Evolutionary conservation across 108 stramenopile genomes (phyloP).

Genomic region (Seminavis robusta): DNA sequence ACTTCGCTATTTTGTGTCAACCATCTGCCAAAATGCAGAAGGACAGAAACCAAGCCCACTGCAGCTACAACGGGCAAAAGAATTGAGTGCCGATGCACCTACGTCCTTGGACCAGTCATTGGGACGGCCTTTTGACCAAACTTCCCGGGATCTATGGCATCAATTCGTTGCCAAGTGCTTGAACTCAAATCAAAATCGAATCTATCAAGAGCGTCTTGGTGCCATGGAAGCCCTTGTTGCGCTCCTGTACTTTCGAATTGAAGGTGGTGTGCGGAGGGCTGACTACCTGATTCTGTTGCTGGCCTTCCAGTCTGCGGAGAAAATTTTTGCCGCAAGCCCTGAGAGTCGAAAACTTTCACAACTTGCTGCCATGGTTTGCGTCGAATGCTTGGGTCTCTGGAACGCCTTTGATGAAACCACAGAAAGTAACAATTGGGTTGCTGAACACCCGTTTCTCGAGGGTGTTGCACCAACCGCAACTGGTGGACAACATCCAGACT

Average conservation of each 20-base stretch:
- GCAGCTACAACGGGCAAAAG: constrained; percentile 2
- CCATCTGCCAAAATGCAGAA: background rate
- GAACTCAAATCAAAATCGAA: background rate
- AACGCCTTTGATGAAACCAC: constrained; percentile 21
- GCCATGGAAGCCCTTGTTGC: constrained; percentile 56
- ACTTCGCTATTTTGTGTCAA: constrained; percentile 13
- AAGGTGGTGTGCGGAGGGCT: constrained; percentile 37
- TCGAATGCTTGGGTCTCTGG: constrained; percentile 67
- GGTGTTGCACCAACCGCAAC: constrained; percentile 17
- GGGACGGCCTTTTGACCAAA: background rate
- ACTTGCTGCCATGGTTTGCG: constrained; percentile 46
- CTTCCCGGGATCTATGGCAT: background rate
- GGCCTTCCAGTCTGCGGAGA: constrained; percentile 3
- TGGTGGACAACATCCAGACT: too few species aligned
- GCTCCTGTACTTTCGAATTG: constrained; percentile 50
- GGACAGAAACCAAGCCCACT: constrained; percentile 1
- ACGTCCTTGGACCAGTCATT: background rate
- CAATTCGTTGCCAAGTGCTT: constrained; percentile 1
- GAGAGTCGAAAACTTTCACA: constrained; percentile 3
- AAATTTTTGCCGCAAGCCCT: background rate
- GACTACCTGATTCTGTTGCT: constrained; percentile 27
- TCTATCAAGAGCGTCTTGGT: constrained; percentile 32
- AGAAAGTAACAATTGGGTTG: constrained; percentile 23
- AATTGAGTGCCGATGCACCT: background rate
- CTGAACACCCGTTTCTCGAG: constrained; percentile 40